Base-by-base conservation (phyloP, 2,329 filamentous ascomycete genomes). In the Mycosphaerella sp. region DNA sequence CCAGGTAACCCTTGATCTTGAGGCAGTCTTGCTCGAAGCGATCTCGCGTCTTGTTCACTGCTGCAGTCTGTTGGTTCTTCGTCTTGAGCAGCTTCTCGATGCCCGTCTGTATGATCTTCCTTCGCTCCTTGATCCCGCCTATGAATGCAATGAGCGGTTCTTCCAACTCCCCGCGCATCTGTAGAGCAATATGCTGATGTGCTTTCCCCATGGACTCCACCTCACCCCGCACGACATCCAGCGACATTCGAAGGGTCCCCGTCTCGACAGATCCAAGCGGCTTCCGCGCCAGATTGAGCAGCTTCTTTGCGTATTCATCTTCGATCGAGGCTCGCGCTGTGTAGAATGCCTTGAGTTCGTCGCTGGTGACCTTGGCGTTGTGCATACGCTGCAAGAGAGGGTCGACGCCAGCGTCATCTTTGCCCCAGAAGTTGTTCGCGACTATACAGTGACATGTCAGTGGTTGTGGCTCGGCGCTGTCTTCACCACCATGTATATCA, bases 351-450 rank as follows among this genome's bases (percentile, higher is more conserved):
- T 87, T 91, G 44, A 98, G 72, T 72, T 98, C 93, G 71, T 98
- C 94, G 68, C 86, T 90, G 21, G 93, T 96, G 64, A 86, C 82
- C 76, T 98, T 98, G 43, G 93, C 89, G 70, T 84, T 85, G 66
- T 89, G 85, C 89, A 98, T 95, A 66, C 93, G 91, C 69, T 91
- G 88, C 27, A 98, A 79, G 65, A 98, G 81, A 52, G 93, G 94
- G 41, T 79, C 79, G 65, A 98, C 90, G 68, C 93, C 94, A 45
- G 91, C 93, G 77, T 98, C 93, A 70, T 97, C 91, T 77, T 95
- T 97, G 58, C 93, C 93, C 93, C 93, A 98, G 72, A 98, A 98
- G 70, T 98, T 98, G 75, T 98, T 98, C 65, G 93, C 91, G 75
- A 98, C 90, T 90, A 25, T 25, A 25, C 21, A 25, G 59, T n/a